Conservation (phyloP, 2,329 filamentous ascomycete genomes). For the Alternaria sp. region DNA sequence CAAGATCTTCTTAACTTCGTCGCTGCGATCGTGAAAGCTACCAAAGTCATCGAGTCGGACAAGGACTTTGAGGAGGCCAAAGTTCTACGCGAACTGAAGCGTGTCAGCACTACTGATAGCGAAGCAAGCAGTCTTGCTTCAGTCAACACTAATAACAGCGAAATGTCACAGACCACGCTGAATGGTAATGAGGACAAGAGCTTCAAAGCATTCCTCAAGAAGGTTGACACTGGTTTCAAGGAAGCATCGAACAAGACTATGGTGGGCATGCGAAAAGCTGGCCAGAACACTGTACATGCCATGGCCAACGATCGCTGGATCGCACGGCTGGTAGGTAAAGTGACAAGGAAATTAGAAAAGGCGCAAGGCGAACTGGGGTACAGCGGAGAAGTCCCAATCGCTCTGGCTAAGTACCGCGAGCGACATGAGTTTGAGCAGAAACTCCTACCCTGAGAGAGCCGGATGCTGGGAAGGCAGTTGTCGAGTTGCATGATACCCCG, state of each 20-base stretch:
- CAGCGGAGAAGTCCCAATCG: slow-evolving; percentile 58
- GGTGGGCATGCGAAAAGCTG: slow-evolving; percentile 59
- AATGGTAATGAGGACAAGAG: slow-evolving; percentile 28
- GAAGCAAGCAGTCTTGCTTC: slow-evolving; percentile 35
- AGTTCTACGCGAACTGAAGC: slow-evolving; percentile 37
- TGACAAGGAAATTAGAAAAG: slow-evolving; percentile 59
- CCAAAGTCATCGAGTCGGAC: slow-evolving; percentile 65
- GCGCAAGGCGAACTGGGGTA: slow-evolving; percentile 63
- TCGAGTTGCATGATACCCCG: slow-evolving; percentile 10
- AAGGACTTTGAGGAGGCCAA: slow-evolving; percentile 55
- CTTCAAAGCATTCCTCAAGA: slow-evolving; percentile 37
- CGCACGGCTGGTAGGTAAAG: slow-evolving; percentile 62
- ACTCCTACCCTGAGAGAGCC: slow-evolving; percentile 36
- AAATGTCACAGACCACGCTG: slow-evolving; percentile 20
- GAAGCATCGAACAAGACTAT: slow-evolving; percentile 50
- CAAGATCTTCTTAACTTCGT: slow-evolving; percentile 63
- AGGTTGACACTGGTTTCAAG: slow-evolving; percentile 41
- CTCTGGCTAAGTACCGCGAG: slow-evolving; percentile 51
- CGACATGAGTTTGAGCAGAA: slow-evolving; percentile 47
- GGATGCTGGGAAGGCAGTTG: not conserved
- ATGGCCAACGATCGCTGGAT: slow-evolving; percentile 65
- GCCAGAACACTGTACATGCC: slow-evolving; percentile 52
- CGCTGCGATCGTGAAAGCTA: slow-evolving; percentile 65
- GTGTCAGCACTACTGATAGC: slow-evolving; percentile 37
- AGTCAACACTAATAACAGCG: slow-evolving; percentile 26